Evolutionary conservation across 768 basidiomycete species (phyloP), one percentile per base, ranked within the genome.

Genomic region (Paxillus ammoniavirescens): DNA sequence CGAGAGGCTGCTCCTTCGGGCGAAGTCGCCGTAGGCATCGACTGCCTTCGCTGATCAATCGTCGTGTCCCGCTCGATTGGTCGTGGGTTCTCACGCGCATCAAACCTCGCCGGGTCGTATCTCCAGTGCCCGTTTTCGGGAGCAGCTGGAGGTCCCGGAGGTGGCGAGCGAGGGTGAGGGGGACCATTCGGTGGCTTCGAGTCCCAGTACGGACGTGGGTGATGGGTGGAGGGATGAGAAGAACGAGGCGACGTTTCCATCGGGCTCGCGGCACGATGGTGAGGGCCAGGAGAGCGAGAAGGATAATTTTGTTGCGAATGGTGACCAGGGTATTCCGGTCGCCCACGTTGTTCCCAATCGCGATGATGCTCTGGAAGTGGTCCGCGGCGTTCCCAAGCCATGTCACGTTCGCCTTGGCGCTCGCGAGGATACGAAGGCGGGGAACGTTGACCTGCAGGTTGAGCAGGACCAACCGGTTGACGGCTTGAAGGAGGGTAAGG

Each of bases 241-340:
- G 77, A 76, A 18, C 85, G 79, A 3, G 87, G 86, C 1, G 87
- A 88, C 0, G 79, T 76, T 42, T 83, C 80, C 48, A 81, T 76
- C 28, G 86, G 84, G 53, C 81, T 85, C 37, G 61, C 68, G 8
- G 59, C 70, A 52, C 69, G 76, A 50, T 71, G 75, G 42, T 71
- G 73, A 30, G 72, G 65, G 26, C 67, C 72, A 30, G 72, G 72
- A 8, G 73, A 69, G 26, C 76, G 74, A 0, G 69, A 60, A 0
- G 61, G 49, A 23, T 73, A 72, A 46, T 70, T 69, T 28, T 62
- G 67, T 43, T 72, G 69, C 6, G 70, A 61, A 14, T 62, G 62
- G 23, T 67, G 68, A 4, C 64, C 51, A 28, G 66, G 53, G 52
- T 76, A 75, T 23, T 77, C 72, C 21, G 67, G 56, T 14, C 76